phyloP scores from a whole-genome alignment of 2,329 filamentous ascomycete species.

The Lachnellula suecica region DNA sequence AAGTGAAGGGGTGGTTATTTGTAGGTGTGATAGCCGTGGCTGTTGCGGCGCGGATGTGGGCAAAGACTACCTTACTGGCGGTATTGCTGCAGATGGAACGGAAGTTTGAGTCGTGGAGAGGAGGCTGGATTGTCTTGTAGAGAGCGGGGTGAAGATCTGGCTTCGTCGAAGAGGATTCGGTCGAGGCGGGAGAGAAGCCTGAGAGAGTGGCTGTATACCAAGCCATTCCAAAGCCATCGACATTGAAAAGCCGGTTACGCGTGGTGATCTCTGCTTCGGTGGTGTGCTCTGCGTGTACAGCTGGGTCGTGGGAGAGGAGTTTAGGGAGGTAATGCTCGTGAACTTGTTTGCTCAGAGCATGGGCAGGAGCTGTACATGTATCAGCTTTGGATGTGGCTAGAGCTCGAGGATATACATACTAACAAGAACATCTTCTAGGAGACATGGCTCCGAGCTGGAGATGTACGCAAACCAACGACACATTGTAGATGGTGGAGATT shows the following conservation, averaged over 20 bases:
- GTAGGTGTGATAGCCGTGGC: slow-evolving; percentile 45
- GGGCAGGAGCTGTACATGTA: slow-evolving; percentile 30
- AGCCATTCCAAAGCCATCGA: slow-evolving; percentile 54
- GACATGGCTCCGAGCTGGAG: slow-evolving; percentile 49
- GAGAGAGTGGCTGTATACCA: slow-evolving; percentile 50
- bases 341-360: slow-evolving; percentile 44
- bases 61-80: slow-evolving; percentile 47
- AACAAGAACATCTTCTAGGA: slow-evolving; percentile 54
- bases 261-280: slow-evolving; percentile 44
- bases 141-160: slow-evolving; percentile 43
- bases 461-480: slow-evolving; percentile 58
- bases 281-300: slow-evolving; percentile 33
- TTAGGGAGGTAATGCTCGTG: slow-evolving; percentile 53
- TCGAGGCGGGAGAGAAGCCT: slow-evolving; percentile 27
- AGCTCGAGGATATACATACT: slow-evolving; percentile 18
- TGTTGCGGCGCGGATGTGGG: slow-evolving; percentile 51
- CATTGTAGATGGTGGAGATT: too few relatives aligned
- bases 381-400: not conserved
- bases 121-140: slow-evolving; percentile 52
- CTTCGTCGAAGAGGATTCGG: slow-evolving; percentile 23
- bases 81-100: slow-evolving; percentile 51
- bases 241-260: slow-evolving; percentile 52
- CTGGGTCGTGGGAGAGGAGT: slow-evolving; percentile 44
- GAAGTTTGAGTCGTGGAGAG: slow-evolving; percentile 53
- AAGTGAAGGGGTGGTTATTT: slow-evolving; percentile 55